Percentiles rank a stretch among this genome's conserved stretches.
Evolutionary conservation across 2,329 filamentous ascomycete species (phyloP).

Genomic region (Chrysosphaeria jannelii): DNA sequence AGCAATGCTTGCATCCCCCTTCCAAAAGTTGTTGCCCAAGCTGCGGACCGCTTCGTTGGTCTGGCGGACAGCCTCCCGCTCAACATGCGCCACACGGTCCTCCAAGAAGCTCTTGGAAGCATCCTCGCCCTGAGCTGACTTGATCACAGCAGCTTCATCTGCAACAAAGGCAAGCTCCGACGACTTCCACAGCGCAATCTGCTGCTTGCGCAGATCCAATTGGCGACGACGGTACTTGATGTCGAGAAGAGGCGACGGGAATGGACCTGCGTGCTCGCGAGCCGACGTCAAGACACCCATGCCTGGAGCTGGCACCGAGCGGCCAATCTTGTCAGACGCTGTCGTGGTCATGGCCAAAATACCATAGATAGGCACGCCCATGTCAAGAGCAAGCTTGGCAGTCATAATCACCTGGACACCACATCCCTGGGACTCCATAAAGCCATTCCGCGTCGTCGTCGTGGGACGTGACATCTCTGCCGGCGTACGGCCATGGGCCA

Average conservation of each 20-base stretch:
- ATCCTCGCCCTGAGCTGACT: conserved; percentile 40
- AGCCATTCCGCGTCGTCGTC: conserved; percentile 85
- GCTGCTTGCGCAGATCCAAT: conserved; percentile 73
- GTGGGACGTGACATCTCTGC: conserved; percentile 94
- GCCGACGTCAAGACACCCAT: conserved; percentile 92
- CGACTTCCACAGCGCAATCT: conserved; percentile 92
- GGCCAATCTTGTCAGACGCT: conserved; percentile 95
- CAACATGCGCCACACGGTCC: conserved; percentile 62
- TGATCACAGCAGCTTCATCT: conserved; percentile 78
- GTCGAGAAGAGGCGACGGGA: conserved; percentile 82
- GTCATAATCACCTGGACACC: conserved; percentile 99
- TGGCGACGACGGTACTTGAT: conserved; percentile 94
- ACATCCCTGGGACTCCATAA: conserved; percentile 98
- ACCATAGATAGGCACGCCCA: conserved; percentile 96
- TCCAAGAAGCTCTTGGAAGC: conserved; percentile 28
- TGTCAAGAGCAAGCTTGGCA: conserved; percentile 78
- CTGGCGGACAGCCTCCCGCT: conserved; percentile 64
- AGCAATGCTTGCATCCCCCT: conserved; percentile 73
- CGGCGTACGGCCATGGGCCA: conserved; percentile 80
- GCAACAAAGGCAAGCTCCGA: conserved; percentile 78
- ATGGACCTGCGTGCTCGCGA: conserved; percentile 68
- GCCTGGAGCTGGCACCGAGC: conserved; percentile 83
- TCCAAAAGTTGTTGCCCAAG: conserved; percentile 98
- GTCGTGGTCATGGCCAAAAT: conserved; percentile 80
- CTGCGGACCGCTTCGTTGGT: conserved; percentile 80